Conservation (phyloP, 2,329 filamentous ascomycete genomes). For the Ceratocystis huliohia region DNA sequence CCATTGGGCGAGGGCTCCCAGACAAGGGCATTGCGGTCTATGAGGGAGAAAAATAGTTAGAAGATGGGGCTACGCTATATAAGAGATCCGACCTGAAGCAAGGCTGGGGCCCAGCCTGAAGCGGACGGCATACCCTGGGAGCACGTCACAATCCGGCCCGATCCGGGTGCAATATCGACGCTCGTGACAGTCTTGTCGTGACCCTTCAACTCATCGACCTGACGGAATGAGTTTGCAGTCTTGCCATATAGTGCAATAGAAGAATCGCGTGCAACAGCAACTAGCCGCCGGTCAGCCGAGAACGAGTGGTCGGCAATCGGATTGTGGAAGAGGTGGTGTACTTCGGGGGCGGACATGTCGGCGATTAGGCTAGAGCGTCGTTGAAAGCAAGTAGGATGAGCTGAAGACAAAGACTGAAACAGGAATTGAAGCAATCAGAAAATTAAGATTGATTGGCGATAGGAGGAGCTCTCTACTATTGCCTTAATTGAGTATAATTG, state of each 20-base stretch:
- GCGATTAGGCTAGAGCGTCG: background rate
- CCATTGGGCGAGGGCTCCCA: slow-evolving; percentile 89
- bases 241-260: slow-evolving; percentile 76
- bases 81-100: background rate
- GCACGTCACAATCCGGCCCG: slow-evolving; percentile 90
- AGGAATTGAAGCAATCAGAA: background rate
- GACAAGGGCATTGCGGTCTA: slow-evolving; percentile 93
- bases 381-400: slow-evolving; percentile 27
- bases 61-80: background rate
- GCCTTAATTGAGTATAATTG: slow-evolving; percentile 23
- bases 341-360: slow-evolving; percentile 70
- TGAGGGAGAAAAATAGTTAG: background rate
- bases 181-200: slow-evolving; percentile 96
- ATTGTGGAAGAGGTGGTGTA: slow-evolving; percentile 92
- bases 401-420: background rate
- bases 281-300: slow-evolving; percentile 74
- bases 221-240: slow-evolving; percentile 59
- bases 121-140: slow-evolving; percentile 58
- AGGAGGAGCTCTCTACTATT: slow-evolving; percentile 89
- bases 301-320: slow-evolving; percentile 98
- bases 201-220: slow-evolving; percentile 86
- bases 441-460: slow-evolving; percentile 23
- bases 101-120: background rate
- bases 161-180: slow-evolving; percentile 84
- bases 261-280: slow-evolving; percentile 85